Evolutionary conservation across 1,139 yeast species (phyloP).

Genomic region (Keqinozyma sinolaborantium): DNA sequence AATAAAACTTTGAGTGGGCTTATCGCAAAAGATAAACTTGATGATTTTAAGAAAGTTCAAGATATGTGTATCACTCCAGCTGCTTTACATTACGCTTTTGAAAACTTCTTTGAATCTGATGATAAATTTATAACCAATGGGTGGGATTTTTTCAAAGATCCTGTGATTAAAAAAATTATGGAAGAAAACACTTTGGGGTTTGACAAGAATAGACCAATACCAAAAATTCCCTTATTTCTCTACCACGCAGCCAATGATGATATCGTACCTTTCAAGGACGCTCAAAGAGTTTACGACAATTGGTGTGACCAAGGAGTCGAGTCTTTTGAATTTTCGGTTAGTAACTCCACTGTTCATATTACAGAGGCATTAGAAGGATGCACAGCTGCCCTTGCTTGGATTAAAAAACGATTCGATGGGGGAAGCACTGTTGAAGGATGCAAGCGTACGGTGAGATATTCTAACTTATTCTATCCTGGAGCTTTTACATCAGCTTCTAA

Average conservation of each 20-base stretch:
- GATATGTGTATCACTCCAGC: background rate
- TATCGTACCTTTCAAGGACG: conserved; percentile 17
- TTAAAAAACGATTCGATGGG: conserved; percentile 2
- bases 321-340: conserved; percentile 20
- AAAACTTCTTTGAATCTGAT: background rate
- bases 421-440: conserved; percentile 2
- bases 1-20: conserved; percentile 1
- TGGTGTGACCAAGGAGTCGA: conserved; percentile 23
- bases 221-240: conserved; percentile 23
- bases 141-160: background rate
- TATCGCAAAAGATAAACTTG: background rate
- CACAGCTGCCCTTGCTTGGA: conserved; percentile 21
- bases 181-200: conserved; percentile 16
- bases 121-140: background rate
- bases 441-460: background rate
- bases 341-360: conserved; percentile 16
- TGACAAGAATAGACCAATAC: conserved; percentile 10
- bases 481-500: conserved; percentile 2
- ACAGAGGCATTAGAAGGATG: conserved; percentile 16
- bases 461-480: background rate
- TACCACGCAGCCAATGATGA: conserved; percentile 24
- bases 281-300: conserved; percentile 15
- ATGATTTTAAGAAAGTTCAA: too few relatives aligned
- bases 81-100: background rate
- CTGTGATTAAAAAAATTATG: conserved; percentile 10